Conservation (phyloP, 176 grass and related monocot species). For the Zea luxurians region DNA sequence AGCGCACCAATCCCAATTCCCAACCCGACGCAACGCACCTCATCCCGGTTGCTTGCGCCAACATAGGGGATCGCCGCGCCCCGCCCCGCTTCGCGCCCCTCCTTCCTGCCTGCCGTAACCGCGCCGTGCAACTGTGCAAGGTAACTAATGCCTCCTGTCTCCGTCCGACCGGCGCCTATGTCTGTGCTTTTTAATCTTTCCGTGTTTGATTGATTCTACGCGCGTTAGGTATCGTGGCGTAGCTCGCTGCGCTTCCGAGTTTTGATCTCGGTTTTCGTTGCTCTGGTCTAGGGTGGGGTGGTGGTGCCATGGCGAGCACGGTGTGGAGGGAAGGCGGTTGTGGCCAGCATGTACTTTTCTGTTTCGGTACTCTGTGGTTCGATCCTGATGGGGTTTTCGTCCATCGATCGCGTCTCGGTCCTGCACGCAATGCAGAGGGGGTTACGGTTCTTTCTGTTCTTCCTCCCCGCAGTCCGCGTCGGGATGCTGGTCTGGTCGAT, state of each 20-base stretch:
- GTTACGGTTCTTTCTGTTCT: not conserved
- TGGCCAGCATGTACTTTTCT: not conserved
- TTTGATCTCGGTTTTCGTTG: constrained; percentile 13
- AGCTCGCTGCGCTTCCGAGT: not conserved
- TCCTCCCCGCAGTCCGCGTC: not conserved
- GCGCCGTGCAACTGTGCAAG: constrained; percentile 40
- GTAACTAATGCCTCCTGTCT: constrained; percentile 25
- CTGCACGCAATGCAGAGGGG: constrained; percentile 26
- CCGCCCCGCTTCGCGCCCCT: no score
- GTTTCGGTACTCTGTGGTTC: not conserved
- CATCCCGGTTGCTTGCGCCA: constrained; percentile 24
- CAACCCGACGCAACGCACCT: not conserved
- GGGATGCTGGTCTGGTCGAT: constrained; percentile 3
- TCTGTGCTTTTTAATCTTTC: not conserved
- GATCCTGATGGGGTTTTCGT: not conserved
- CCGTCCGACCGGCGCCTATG: not conserved
- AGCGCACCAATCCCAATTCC: constrained; percentile 32
- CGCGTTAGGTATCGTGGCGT: not conserved
- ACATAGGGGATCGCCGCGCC: not conserved
- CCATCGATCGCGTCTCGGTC: not conserved
- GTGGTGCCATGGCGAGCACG: constrained; percentile 8
- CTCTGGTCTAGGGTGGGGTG: not conserved
- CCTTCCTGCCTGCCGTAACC: constrained; percentile 14
- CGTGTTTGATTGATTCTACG: not conserved
- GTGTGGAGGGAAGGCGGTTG: not conserved